phyloP scores from a whole-genome alignment of 129 eudicot species.

The Lactuca saligna region DNA sequence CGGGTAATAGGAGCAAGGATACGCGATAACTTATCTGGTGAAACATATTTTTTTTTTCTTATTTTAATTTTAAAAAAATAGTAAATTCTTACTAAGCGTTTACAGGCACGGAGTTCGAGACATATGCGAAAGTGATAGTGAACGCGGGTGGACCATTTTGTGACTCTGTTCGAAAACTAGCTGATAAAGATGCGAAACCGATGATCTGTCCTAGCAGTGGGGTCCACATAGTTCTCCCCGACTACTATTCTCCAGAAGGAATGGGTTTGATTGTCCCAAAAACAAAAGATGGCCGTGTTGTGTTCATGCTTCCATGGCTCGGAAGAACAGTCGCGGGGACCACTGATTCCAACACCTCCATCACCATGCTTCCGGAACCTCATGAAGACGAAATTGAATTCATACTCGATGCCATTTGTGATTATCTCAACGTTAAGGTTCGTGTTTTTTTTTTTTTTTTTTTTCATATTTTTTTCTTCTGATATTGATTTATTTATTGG shows the following conservation, averaged over 20 bases:
- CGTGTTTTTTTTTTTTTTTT: slow-evolving; percentile 11
- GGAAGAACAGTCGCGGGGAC: slow-evolving; percentile 98
- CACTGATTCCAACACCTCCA: slow-evolving; percentile 75
- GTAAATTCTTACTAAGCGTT: no score
- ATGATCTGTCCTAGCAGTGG: slow-evolving; percentile 97
- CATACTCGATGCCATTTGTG: slow-evolving; percentile 88
- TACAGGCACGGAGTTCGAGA: slow-evolving; percentile 76
- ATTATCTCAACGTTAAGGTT: slow-evolving; percentile 94
- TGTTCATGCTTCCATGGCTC: slow-evolving; percentile 97
- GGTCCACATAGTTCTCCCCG: slow-evolving; percentile 90
- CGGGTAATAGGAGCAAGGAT: slow-evolving; percentile 79
- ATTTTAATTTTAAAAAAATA: not conserved
- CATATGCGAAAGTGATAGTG: slow-evolving; percentile 90
- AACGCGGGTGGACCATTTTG: slow-evolving; percentile 96
- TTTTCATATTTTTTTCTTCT: not conserved
- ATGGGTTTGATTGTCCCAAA: slow-evolving; percentile 98
- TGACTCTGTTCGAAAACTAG: slow-evolving; percentile 75
- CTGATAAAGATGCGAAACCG: slow-evolving; percentile 63
- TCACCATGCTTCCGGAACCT: slow-evolving; percentile 95
- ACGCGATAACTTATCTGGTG: slow-evolving; percentile 78
- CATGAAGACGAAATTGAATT: slow-evolving; percentile 92
- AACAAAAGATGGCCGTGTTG: slow-evolving; percentile 98
- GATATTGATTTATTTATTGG: not conserved
- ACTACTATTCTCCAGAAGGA: slow-evolving; percentile 94
- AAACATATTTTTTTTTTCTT: slow-evolving; percentile 19